Conservation (phyloP, 1,284 basidiomycete genomes). For the Cryptococcus wingfieldii region DNA sequence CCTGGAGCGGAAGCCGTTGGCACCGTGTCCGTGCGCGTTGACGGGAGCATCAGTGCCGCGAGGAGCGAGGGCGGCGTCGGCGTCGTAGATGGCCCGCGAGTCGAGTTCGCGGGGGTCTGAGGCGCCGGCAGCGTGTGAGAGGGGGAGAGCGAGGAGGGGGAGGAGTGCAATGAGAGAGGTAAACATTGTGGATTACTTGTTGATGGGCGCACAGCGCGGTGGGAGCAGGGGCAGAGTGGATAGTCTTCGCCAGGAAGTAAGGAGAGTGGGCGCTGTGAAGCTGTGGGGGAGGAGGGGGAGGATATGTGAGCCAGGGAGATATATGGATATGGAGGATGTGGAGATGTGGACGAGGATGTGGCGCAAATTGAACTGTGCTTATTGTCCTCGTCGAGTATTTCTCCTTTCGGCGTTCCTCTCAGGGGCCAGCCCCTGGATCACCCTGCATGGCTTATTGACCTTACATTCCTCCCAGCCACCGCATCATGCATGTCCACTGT, state of each 20-base stretch:
- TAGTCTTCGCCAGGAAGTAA: background rate
- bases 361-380: too few relatives aligned
- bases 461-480: too few relatives aligned
- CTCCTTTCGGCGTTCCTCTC: too few relatives aligned
- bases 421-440: too few relatives aligned
- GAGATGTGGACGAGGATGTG: background rate
- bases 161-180: conserved; percentile 14
- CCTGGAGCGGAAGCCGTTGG: background rate
- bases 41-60: background rate
- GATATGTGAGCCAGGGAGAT: too few relatives aligned
- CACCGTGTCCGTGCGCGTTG: conserved; percentile 5
- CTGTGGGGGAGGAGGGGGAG: background rate
- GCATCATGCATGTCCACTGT: too few relatives aligned
- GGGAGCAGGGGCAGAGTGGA: background rate
- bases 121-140: conserved; percentile 1
- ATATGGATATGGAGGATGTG: too few relatives aligned
- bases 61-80: background rate
- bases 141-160: conserved; percentile 10
- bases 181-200: conserved; percentile 11
- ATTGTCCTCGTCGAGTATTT: too few relatives aligned
- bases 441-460: too few relatives aligned
- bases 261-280: background rate
- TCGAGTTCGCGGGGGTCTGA: background rate
- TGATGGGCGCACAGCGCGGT: conserved; percentile 5
- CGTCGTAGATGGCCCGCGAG: conserved; percentile 10